Base-by-base conservation (phyloP, 768 basidiomycete species). In the Xerocomellus amylosporus region DNA sequence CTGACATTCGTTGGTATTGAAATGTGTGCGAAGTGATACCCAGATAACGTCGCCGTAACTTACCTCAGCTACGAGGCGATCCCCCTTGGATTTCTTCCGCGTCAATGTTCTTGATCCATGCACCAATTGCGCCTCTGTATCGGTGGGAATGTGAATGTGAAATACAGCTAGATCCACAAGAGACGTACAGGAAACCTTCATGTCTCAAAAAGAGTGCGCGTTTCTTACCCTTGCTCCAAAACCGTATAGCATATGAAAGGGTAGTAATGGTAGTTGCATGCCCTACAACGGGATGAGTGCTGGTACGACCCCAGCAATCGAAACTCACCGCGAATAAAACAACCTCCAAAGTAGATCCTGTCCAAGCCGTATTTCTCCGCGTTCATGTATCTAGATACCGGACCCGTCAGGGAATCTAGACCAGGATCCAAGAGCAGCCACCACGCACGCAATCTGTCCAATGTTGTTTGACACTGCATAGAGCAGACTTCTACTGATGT, bases 381-480 rank as follows among this genome's bases (percentile, higher is more conserved):
- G 70, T 99, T 98, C 97, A 99, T 98, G 73, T 94, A 98, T 60
- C 67, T 61, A 62, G 54, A 49, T 34, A 49, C 37, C 49, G 30
- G 42, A 8, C 14, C 17, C 49, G 46, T 73, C 61, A 68, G 58
- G 28, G 2, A 40, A 47, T 41, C 9, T 30, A 33, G 42, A 45
- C 2, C 24, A 17, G 40, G 9, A 31, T 40, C 49, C 46, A 50
- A 22, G 50, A 49, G 65, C 49, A 54, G 49, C 43, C 48, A 50
- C 41, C 42, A 88, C 94, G 70, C 73, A 99, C 96, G 97, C 97
- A 75, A 99, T 98, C 73, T 99, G 97, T 15, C 97, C 97, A 62
- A 99, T 99, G 72, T 99, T 99, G 75, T 99, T 99, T 64, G 92
- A 95, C 57, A 99, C 83, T 15, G 95, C 96, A 70, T 98, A 98